Evolutionary conservation across 108 stramenopile species (phyloP), one percentile per base, ranked within the genome.

Genomic region (Chaetoceros tenuissimus): DNA sequence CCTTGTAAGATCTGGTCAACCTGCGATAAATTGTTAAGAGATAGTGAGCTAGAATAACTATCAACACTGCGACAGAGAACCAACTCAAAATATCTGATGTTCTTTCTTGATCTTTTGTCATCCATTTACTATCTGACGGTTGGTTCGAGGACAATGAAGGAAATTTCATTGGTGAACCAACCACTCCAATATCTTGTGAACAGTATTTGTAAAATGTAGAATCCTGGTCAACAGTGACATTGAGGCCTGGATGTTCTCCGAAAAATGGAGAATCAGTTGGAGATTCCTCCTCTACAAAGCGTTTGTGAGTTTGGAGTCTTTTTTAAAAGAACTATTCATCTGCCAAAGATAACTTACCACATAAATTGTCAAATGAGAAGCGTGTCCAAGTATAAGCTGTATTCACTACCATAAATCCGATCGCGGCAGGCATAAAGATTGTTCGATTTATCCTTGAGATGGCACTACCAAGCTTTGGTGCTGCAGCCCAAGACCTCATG

Each of bases 331-430:
- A n/a, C n/a, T n/a, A n/a, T n/a, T n/a, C n/a, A n/a, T n/a, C n/a
- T n/a, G n/a, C n/a, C n/a, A n/a, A n/a, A n/a, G n/a, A n/a, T n/a
- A n/a, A 47, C n/a, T 75, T 73, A 7, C 55, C 51, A 53, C 93
- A 94, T 13, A 94, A 50, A 61, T 89, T 91, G 64, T 94, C 93
- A 57, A 66, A 94, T 18, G 89, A 84, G 57, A 91, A 94, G 1
- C 84, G 87, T 0, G 79, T 48, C 77, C 85, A 94, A 51, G 70
- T 74, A 57, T 87, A 94, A 0, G 85, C 72, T 2, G 83, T 87
- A 21, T 75, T 30, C 29, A 94, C 34, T 13, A 85, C 87, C 79
- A 88, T 72, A 0, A 72, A 10, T 10, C 34, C 74, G 52, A 86
- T 60, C 17, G 91, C 73, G 25, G 65, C 31, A 13, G 80, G 54